Percentiles rank a stretch among this genome's conserved stretches.
Conservation (phyloP, 805 yeast species). For the Zygotorulaspora danielsina region DNA sequence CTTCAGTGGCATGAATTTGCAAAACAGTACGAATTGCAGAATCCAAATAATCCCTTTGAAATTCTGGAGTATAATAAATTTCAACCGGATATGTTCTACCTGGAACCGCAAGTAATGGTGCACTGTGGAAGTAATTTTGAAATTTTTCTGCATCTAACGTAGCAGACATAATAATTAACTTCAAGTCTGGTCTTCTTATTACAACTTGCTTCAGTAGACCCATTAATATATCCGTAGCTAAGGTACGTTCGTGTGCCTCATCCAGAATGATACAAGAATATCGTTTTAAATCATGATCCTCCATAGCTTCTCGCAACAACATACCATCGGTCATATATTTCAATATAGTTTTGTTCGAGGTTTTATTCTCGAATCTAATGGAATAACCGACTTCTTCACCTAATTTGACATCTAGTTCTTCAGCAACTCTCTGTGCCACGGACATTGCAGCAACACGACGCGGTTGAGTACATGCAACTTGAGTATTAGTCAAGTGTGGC, state of each 20-base stretch:
- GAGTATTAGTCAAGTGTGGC: constrained; percentile 78
- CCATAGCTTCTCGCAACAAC: constrained; percentile 96
- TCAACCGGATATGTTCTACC: constrained; percentile 98
- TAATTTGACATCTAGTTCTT: constrained; percentile 88
- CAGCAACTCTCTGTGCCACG: constrained; percentile 95
- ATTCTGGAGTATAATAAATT: constrained; percentile 93
- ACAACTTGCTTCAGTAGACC: constrained; percentile 85
- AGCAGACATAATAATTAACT: constrained; percentile 94
- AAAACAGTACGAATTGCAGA: constrained; percentile 93
- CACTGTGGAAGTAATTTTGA: constrained; percentile 81
- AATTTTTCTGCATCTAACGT: constrained; percentile 96
- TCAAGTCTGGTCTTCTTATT: constrained; percentile 76
- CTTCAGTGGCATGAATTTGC: constrained; percentile 96
- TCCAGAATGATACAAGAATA: constrained; percentile 91
- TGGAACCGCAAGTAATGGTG: constrained; percentile 93
- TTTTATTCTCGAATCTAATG: constrained; percentile 89
- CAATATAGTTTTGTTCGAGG: constrained; percentile 72
- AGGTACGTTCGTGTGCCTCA: constrained; percentile 97
- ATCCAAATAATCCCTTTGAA: constrained; percentile 89
- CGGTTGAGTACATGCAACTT: constrained; percentile 94
- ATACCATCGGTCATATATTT: constrained; percentile 99
- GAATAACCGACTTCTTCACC: constrained; percentile 96
- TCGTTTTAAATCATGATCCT: constrained; percentile 73
- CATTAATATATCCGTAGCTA: constrained; percentile 95
- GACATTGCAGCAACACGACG: constrained; percentile 99